Percentiles rank a stretch among this genome's conserved stretches.
These are phyloP conservation scores for Solanum virginianum DNA, from an alignment of 257 asterid species.

Conservation along the genomic window DNA sequence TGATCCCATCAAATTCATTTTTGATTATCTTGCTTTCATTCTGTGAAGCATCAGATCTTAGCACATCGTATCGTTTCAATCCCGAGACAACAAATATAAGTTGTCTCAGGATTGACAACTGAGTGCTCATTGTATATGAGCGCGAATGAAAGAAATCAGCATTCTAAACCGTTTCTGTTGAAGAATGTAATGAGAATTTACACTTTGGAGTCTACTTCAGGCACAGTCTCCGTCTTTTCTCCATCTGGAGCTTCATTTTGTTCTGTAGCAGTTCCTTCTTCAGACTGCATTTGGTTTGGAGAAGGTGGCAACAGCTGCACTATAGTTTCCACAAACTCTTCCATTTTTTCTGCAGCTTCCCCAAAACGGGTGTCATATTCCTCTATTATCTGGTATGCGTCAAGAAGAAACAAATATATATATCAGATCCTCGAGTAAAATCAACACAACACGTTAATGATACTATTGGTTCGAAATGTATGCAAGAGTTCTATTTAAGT, in stretches of 20 bases:
- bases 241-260: constrained; percentile 7
- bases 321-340: constrained; percentile 24
- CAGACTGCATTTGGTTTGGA: constrained; percentile 20
- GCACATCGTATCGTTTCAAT: neutral
- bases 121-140: neutral
- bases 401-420: neutral
- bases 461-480: neutral
- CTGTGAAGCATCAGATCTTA: neutral
- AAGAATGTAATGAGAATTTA: neutral
- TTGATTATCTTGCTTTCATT: too few relatives aligned
- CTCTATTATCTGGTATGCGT: constrained; percentile 42
- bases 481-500: neutral
- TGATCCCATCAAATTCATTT: neutral
- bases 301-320: constrained; percentile 39
- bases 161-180: neutral
- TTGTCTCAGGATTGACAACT: neutral
- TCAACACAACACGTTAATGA: neutral
- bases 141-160: neutral
- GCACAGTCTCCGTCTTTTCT: neutral
- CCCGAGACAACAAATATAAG: neutral
- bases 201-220: neutral
- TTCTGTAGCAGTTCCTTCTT: constrained; percentile 7
- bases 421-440: neutral
- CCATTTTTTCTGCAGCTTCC: constrained; percentile 20
- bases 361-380: constrained; percentile 35